A percentile compares a stretch with the other conserved stretches of the same genome.
These are phyloP conservation scores for Irpex sp. DNA, from an alignment of 1,284 basidiomycete genomes.

Conservation along the genomic window DNA sequence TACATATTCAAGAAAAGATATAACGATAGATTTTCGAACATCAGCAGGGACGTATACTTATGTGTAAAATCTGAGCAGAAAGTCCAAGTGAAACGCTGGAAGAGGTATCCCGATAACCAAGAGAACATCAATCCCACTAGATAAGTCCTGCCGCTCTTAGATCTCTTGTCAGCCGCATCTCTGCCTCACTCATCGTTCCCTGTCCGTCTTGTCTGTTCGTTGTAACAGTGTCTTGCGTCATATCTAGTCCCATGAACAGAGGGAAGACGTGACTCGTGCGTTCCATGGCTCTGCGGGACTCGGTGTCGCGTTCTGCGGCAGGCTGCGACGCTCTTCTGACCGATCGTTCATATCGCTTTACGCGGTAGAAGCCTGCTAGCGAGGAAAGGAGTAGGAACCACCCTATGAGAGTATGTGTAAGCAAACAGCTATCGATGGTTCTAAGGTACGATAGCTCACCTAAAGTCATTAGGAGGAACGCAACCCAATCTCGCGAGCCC, in stretches of 20 bases:
- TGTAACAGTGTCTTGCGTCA: constrained; percentile 10
- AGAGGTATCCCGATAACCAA: background rate
- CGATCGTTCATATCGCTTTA: constrained; percentile 76
- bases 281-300: constrained; percentile 44
- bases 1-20: background rate
- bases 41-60: background rate
- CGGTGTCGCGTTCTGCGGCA: constrained; percentile 37
- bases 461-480: constrained; percentile 87
- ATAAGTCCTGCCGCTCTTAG: constrained; percentile 53
- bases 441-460: constrained; percentile 36
- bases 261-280: constrained; percentile 21
- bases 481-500: constrained; percentile 73
- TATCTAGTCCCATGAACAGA: background rate
- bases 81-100: background rate
- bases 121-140: constrained; percentile 4
- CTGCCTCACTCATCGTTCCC: constrained; percentile 29
- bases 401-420: constrained; percentile 36
- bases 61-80: background rate
- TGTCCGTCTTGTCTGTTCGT: constrained; percentile 13
- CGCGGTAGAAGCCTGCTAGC: constrained; percentile 77
- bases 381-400: constrained; percentile 88
- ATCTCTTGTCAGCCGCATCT: constrained; percentile 46
- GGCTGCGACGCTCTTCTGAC: constrained; percentile 39
- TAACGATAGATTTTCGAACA: constrained; percentile 1
- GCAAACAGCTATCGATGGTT: background rate